Percentiles rank a stretch among this genome's conserved stretches.
These are phyloP conservation scores for Cardamine occulta DNA, from an alignment of 345 rosid species.

Conservation along the genomic window DNA sequence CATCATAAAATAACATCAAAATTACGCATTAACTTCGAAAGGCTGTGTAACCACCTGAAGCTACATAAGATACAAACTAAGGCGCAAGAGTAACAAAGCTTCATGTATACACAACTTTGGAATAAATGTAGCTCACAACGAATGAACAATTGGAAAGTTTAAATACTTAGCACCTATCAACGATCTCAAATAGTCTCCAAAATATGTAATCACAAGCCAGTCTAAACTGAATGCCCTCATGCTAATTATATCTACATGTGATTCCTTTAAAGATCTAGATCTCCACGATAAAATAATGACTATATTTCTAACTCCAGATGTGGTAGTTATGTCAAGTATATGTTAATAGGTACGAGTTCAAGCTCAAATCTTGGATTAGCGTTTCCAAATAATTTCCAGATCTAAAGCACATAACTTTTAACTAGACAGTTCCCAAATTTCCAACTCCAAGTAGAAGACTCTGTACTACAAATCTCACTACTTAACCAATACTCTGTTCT, in stretches of 20 bases:
- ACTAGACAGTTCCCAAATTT: not conserved
- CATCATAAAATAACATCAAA: constrained; percentile 15
- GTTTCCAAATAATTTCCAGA: not conserved
- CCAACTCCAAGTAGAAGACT: not conserved
- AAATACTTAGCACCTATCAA: not conserved
- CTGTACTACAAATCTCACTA: not conserved
- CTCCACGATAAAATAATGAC: not conserved
- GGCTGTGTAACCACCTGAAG: constrained; percentile 25
- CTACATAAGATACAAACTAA: constrained; percentile 18
- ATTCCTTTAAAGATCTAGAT: constrained; percentile 15
- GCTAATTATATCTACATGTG: not conserved
- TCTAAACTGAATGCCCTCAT: not conserved
- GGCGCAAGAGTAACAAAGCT: constrained; percentile 11
- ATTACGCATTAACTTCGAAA: not conserved
- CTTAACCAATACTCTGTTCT: constrained; percentile 13
- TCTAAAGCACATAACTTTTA: not conserved
- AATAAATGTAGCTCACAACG: not conserved
- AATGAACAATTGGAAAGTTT: not conserved
- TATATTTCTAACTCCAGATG: not conserved
- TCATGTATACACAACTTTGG: not conserved
- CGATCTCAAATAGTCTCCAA: not conserved
- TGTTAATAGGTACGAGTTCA: not conserved
- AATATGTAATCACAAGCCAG: not conserved
- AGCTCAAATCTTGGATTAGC: not conserved
- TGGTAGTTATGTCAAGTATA: constrained; percentile 1